phyloP scores from a whole-genome alignment of 805 yeast genomes.

The Myxozyma vanderwaltii region DNA sequence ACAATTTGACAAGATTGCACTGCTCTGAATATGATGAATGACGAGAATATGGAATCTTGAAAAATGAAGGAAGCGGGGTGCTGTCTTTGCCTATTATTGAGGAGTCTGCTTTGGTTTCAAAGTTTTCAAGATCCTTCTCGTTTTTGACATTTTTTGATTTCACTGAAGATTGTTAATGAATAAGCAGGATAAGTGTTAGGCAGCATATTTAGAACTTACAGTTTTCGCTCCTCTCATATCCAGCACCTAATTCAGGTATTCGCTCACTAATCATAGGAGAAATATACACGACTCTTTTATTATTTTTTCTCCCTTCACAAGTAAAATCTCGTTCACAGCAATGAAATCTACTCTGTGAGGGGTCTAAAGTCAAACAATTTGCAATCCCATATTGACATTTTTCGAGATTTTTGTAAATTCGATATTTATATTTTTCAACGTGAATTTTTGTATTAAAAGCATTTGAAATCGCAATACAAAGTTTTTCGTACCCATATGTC shows the following conservation, averaged over 20 bases:
- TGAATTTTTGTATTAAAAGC: constrained; percentile 41
- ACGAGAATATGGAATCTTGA: constrained; percentile 49
- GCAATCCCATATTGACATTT: constrained; percentile 21
- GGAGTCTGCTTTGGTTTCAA: too few species aligned
- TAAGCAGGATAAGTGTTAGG: too few species aligned
- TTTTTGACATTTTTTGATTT: background rate
- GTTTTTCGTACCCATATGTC: constrained; percentile 57
- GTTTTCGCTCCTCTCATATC: too few species aligned
- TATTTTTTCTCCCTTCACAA: constrained; percentile 24
- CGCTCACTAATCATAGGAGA: constrained; percentile 37
- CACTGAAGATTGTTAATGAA: too few species aligned
- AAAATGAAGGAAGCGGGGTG: constrained; percentile 46
- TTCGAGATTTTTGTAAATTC: constrained; percentile 36
- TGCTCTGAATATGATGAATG: constrained; percentile 53
- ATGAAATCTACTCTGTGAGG: constrained; percentile 14
- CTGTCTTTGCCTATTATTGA: too few species aligned
- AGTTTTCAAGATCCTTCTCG: constrained; percentile 43
- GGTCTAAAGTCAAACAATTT: constrained; percentile 13
- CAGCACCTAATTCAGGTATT: constrained; percentile 13
- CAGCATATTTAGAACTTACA: too few species aligned
- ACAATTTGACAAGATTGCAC: constrained; percentile 42
- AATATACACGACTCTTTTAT: constrained; percentile 9
- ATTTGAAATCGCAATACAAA: constrained; percentile 48
- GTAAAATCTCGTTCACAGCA: constrained; percentile 32
- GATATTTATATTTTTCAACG: constrained; percentile 38